Evolutionary conservation across 2,329 filamentous ascomycete species (phyloP).

Genomic region (Colletotrichum melonis): DNA sequence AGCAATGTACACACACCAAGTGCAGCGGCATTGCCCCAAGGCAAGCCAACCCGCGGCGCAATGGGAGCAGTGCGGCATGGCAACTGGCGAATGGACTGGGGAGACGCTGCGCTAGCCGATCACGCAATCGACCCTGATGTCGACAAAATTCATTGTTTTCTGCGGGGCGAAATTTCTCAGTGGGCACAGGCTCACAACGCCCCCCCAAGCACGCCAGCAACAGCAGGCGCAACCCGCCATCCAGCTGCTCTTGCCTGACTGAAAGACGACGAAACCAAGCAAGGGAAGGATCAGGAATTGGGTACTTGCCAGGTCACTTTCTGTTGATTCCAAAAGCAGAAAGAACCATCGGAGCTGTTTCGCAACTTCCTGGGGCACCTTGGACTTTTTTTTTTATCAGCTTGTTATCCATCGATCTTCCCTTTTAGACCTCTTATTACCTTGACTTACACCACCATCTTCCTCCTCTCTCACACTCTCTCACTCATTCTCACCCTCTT

Average conservation of each 20-base stretch:
- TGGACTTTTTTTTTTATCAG: constrained; percentile 7
- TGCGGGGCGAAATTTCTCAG: constrained; percentile 31
- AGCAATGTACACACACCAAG: not conserved
- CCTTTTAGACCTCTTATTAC: not conserved
- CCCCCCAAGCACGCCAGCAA: not conserved
- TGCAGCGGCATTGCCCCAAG: not conserved
- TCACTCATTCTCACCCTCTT: not conserved
- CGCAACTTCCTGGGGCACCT: not conserved
- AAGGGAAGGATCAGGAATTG: constrained; percentile 6
- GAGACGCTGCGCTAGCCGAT: constrained; percentile 44
- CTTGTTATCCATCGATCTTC: not conserved
- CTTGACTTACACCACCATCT: not conserved
- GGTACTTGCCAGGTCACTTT: no score
- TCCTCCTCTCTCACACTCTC: not conserved
- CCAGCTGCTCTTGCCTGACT: constrained; percentile 1
- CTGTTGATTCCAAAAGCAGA: constrained; percentile 27
- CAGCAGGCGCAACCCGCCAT: constrained; percentile 6
- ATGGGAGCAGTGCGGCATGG: constrained; percentile 26
- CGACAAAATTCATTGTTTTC: constrained; percentile 37
- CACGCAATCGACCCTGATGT: constrained; percentile 46
- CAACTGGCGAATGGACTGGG: constrained; percentile 32
- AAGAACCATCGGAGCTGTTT: constrained; percentile 20
- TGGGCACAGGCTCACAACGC: constrained; percentile 15
- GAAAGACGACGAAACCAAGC: constrained; percentile 19
- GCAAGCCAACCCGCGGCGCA: constrained; percentile 18